Percentiles rank a stretch among this genome's conserved stretches.
Evolutionary conservation across 768 basidiomycete species (phyloP).

Genomic region (Tephrocybe sp.): DNA sequence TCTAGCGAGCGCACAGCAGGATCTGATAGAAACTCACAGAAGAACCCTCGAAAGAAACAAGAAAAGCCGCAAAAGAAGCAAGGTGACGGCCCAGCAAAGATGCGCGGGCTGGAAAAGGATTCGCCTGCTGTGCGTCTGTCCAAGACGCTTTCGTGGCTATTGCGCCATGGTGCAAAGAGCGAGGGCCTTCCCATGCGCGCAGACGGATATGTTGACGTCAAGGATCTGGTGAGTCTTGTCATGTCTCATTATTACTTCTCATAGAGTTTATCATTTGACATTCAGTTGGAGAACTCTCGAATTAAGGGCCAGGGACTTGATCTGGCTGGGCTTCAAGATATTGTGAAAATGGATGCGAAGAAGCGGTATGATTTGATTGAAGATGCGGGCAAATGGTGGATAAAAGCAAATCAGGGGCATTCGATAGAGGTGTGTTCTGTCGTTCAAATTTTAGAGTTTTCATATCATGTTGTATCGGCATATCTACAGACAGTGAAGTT

Average conservation of each 20-base stretch:
- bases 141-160: conserved; percentile 86
- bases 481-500: conserved; percentile 60
- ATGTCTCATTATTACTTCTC: too few relatives aligned
- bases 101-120: conserved; percentile 61
- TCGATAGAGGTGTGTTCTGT: conserved; percentile 60
- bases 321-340: conserved; percentile 48
- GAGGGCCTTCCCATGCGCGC: conserved; percentile 72
- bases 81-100: conserved; percentile 32
- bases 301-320: conserved; percentile 53
- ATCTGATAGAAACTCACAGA: background rate
- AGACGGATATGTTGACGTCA: conserved; percentile 84
- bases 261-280: background rate
- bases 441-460: background rate
- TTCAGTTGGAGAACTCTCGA: conserved; percentile 68
- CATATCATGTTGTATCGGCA: background rate
- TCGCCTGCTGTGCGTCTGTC: conserved; percentile 68
- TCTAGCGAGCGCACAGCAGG: too few relatives aligned
- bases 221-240: conserved; percentile 64
- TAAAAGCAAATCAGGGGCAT: conserved; percentile 89
- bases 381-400: conserved; percentile 75
- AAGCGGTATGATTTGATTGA: conserved; percentile 56
- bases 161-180: conserved; percentile 85
- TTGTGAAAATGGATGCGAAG: conserved; percentile 69
- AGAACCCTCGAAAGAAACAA: conserved; percentile 6
- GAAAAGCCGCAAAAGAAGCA: conserved; percentile 12